Base-by-base conservation (phyloP, 306 rosid species). In the Glycyrrhiza uralensis region DNA sequence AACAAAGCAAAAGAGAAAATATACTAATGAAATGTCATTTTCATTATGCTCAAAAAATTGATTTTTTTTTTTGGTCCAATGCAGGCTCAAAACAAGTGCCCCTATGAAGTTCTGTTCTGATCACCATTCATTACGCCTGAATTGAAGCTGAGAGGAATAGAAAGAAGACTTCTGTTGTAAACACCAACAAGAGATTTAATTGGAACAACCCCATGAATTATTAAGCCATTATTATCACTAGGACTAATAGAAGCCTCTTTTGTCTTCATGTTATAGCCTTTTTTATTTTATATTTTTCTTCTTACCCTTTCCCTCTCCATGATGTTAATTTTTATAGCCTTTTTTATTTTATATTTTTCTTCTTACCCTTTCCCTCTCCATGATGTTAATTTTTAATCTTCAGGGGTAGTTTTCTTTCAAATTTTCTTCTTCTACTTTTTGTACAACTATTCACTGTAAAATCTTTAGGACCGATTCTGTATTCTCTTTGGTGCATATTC, bases 41-140 rank as follows among this genome's bases (percentile, higher is more conserved):
- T 71, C 55, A 64, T 56, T 39, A 50, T 63, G 7, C 60, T 56
- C 60, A 26, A 20, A 30, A 75, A 80, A 49, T 33, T 71, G 47
- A 52, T 45, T 15, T 64, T 71, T 67, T 49, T 24, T 29, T 44
- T 47, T 57, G 46, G 51, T 32, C 67, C 23, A 42, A 63, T 78
- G 84, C 89, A 93, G 97, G 90, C 35, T 78, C 89, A 85, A 86
- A 80, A 74, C 90, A 89, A 80, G 80, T 69, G 45, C 76, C 96
- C 50, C 80, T 72, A 86, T 87, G 94, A 91, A 85, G 32, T 84
- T 77, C 87, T 90, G 85, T 85, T 80, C 59, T 88, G 80, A 85
- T 84, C 81, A 45, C 75, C 86, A 72, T 54, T 29, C 79, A 78
- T 80, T 82, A 47, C 78, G 77, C 81, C 77, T 82, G 65, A 78